Base-by-base conservation (phyloP, 2,329 filamentous ascomycete species). In the Sordariomycetes sp. region DNA sequence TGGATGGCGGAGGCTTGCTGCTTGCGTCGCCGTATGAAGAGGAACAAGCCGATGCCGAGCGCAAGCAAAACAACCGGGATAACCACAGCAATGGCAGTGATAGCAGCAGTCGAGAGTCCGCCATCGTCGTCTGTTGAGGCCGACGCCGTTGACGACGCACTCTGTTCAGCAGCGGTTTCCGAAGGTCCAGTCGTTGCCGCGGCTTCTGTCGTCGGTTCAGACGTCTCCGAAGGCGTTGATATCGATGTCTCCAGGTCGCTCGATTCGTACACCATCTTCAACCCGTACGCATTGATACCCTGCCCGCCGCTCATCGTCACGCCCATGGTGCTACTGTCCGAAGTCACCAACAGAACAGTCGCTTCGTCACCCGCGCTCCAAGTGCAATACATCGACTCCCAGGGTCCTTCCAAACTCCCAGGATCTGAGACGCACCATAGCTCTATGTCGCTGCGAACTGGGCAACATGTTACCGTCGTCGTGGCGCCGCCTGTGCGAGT, bases 391-490 rank as follows among this genome's bases (percentile, higher is more conserved):
- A 54, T 24, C 4, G 44, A 47, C 12, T 39, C 39, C 47, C 46
- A 59, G 3, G 39, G 35, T 5, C 32, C 35, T 3, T 12, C 8
- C 2, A 57, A 37, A 3, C 43, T 46, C 6, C 34, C 30, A 2
- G 52, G 43, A 6, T 53, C 39, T 11, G 37, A 36, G 8, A 57
- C 49, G 33, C 55, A 59, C 3, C 32, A 40, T 4, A 57, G 40
- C 1, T 42, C 47, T 9, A 59, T 36, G 14, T 42, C 42, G 7
- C 38, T 35, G 34, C 43, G 41, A 4, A 44, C 37, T 2, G 55
- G 57, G 19, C 55, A 61, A 39, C 57, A 59, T 3, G 54, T 59
- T 11, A 59, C 43, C 2, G 55, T 59, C 14, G 53, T 54, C 17
- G 47, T 46, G 15, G 45, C 47, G 10, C 46, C 46, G 3, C 35